These are phyloP conservation scores for Hygrophila difformis DNA, from an alignment of 257 asterid species.

Conservation along the genomic window DNA sequence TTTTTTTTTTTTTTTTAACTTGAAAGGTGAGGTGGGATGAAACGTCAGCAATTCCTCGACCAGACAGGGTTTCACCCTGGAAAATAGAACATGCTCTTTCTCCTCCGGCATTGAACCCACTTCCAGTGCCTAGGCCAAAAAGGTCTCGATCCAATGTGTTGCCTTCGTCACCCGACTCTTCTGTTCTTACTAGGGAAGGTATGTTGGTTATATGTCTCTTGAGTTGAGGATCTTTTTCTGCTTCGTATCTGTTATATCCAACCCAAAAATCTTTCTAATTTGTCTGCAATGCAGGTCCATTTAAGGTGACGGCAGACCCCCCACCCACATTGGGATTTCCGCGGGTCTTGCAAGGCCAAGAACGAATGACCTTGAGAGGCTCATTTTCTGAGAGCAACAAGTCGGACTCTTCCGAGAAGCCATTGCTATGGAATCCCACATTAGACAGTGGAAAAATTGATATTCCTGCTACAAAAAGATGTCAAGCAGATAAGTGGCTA, in stretches of 20 bases:
- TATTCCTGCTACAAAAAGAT: conserved; percentile 41
- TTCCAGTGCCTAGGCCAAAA: conserved; percentile 61
- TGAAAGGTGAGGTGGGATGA: conserved; percentile 99
- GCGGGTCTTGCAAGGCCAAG: not conserved
- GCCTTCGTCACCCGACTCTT: conserved; percentile 73
- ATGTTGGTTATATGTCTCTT: not conserved
- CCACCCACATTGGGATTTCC: conserved; percentile 51
- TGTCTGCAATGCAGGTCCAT: conserved; percentile 37
- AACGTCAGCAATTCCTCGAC: conserved; percentile 72
- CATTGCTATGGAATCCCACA: conserved; percentile 42
- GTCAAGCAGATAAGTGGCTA: conserved; percentile 49
- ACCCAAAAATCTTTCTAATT: no score
- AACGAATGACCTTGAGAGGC: no score
- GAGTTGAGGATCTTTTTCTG: not conserved
- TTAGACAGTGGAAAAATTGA: conserved; percentile 51
- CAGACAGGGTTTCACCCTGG: conserved; percentile 95
- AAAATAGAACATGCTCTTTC: conserved; percentile 80
- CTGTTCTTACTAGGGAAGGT: conserved; percentile 88
- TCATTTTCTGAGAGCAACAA: no score
- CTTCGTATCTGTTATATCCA: no score
- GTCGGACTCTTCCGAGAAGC: conserved; percentile 34
- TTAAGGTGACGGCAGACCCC: conserved; percentile 67
- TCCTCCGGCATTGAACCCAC: conserved; percentile 81
- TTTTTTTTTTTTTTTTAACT: conserved; percentile 4
- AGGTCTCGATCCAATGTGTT: conserved; percentile 59